Conservation (phyloP, 805 yeast genomes). For the Nakazawaea ernobii region DNA sequence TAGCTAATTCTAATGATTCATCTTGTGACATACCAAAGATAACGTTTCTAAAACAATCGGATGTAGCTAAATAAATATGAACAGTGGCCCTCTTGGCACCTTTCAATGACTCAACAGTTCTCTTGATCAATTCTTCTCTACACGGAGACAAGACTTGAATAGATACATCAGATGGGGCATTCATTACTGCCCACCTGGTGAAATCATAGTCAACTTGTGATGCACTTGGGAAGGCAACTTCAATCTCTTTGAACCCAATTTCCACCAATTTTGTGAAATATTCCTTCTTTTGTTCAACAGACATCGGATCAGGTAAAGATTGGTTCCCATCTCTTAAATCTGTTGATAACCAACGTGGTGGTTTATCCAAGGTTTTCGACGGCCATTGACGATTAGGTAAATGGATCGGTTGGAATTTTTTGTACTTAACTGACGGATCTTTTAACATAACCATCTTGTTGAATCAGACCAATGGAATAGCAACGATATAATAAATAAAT, state of each 20-base stretch:
- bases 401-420: slow-evolving; percentile 46
- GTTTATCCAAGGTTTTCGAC: slow-evolving; percentile 42
- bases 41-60: slow-evolving; percentile 66
- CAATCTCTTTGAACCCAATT: slow-evolving; percentile 77
- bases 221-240: slow-evolving; percentile 79
- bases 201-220: slow-evolving; percentile 78
- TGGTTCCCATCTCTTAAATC: slow-evolving; percentile 84
- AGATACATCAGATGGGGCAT: slow-evolving; percentile 70
- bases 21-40: slow-evolving; percentile 61
- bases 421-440: slow-evolving; percentile 63
- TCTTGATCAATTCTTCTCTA: slow-evolving; percentile 62
- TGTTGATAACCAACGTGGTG: slow-evolving; percentile 82
- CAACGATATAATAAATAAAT: background rate
- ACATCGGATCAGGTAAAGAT: slow-evolving; percentile 82
- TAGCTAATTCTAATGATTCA: slow-evolving; percentile 56
- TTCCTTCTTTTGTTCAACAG: slow-evolving; percentile 67
- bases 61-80: slow-evolving; percentile 72
- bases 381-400: slow-evolving; percentile 74
- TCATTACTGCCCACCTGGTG: slow-evolving; percentile 67
- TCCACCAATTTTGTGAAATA: slow-evolving; percentile 65
- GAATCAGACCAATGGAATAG: too few relatives aligned
- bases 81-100: slow-evolving; percentile 76
- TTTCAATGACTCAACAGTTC: slow-evolving; percentile 65
- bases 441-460: slow-evolving; percentile 30
- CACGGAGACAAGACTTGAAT: slow-evolving; percentile 76